A percentile compares a stretch with the other conserved stretches of the same genome.
phyloP scores from a whole-genome alignment of 2,329 filamentous ascomycete genomes.

The Ophiostoma ulmi region DNA sequence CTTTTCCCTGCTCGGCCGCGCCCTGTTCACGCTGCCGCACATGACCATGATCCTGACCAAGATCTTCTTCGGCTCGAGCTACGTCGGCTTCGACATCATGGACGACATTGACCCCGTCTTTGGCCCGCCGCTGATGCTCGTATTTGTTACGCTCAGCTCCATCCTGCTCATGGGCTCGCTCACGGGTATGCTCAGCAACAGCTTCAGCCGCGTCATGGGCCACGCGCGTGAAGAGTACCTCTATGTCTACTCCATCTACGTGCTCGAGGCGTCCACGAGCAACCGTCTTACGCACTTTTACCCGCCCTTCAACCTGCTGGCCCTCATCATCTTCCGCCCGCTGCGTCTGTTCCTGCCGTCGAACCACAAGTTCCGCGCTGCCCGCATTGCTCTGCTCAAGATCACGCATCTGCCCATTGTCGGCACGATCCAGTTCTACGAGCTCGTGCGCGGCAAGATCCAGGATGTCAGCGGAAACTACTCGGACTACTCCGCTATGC shows the following conservation, averaged over 20 bases:
- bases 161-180: constrained; percentile 74
- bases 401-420: constrained; percentile 64
- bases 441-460: constrained; percentile 44
- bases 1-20: constrained; percentile 71
- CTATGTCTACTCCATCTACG: constrained; percentile 66
- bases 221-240: constrained; percentile 70
- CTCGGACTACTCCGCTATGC: constrained; percentile 44
- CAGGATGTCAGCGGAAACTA: constrained; percentile 32
- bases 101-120: constrained; percentile 52
- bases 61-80: constrained; percentile 74
- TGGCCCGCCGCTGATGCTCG: constrained; percentile 58
- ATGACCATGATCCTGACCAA: constrained; percentile 76
- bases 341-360: constrained; percentile 63
- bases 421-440: constrained; percentile 62
- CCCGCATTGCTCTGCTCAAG: constrained; percentile 58
- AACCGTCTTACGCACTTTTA: constrained; percentile 66
- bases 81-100: constrained; percentile 68
- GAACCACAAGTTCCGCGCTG: constrained; percentile 56
- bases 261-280: constrained; percentile 61
- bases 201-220: constrained; percentile 59
- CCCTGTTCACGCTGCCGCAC: constrained; percentile 56
- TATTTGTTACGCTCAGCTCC: constrained; percentile 72
- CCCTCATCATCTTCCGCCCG: constrained; percentile 66
- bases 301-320: constrained; percentile 68
- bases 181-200: constrained; percentile 73